Percentiles rank a stretch among this genome's conserved stretches.
Conservation (phyloP, 805 yeast species). For the Pichia eremophila region DNA sequence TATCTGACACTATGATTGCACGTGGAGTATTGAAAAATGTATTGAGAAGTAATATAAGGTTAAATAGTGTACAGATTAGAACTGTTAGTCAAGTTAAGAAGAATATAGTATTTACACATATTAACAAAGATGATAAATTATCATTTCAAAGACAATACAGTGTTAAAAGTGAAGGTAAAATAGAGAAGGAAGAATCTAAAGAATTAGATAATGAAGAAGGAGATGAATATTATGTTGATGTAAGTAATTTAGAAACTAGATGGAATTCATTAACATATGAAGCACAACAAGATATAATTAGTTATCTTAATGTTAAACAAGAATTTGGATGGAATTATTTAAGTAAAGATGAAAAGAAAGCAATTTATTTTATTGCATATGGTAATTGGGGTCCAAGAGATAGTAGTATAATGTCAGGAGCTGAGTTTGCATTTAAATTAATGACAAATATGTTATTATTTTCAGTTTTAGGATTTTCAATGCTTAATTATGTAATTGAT, state of each 20-base stretch:
- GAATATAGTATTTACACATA: no score
- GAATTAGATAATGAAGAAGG: constrained; percentile 12
- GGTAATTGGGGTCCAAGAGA: constrained; percentile 60
- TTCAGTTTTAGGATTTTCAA: constrained; percentile 26
- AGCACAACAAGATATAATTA: constrained; percentile 28
- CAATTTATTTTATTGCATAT: constrained; percentile 48
- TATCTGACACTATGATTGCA: no score
- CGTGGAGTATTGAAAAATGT: no score
- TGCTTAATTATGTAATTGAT: constrained; percentile 25
- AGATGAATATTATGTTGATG: constrained; percentile 24
- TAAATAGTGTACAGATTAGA: no score
- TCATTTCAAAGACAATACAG: background rate
- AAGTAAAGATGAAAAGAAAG: constrained; percentile 44
- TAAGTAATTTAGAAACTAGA: constrained; percentile 21
- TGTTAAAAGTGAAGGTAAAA: background rate
- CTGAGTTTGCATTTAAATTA: constrained; percentile 26
- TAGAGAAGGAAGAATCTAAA: background rate
- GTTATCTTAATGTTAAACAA: constrained; percentile 28
- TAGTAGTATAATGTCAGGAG: constrained; percentile 16
- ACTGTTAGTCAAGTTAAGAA: no score
- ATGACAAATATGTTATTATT: constrained; percentile 26
- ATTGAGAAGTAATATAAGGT: no score
- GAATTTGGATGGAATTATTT: constrained; percentile 31
- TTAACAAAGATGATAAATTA: background rate
- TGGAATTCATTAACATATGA: constrained; percentile 28